Base-by-base conservation (phyloP, 441 rosid species). In the Iberis amara region DNA sequence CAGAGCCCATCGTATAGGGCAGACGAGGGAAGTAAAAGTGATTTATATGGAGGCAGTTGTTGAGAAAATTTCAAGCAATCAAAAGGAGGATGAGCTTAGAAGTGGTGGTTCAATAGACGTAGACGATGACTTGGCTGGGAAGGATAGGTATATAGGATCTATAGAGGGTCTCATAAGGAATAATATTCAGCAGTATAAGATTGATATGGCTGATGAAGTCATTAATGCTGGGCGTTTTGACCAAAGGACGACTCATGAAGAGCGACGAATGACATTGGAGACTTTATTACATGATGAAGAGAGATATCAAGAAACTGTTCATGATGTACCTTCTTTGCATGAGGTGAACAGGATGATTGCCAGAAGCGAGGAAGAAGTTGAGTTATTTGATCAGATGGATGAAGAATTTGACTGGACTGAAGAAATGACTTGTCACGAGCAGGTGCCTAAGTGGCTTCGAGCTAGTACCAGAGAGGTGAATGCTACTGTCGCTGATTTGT, bases 131-230 rank as follows among this genome's bases (percentile, higher is more conserved):
- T 80, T 94, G 71, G 99, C 94, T 10, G 99, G 99, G 38, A 87
- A 89, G 71, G 99, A 94, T 76, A 82, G 97, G 39, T 94, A 89
- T 67, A 82, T 94, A 70, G 99, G 95, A 60, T 94, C 99, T 57
- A 89, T 94, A 50, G 99, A 94, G 85, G 74, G 99, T 75, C 97
- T 94, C 61, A 94, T 94, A 62, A 87, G 99, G 75, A 94, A 89
- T 58, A 94, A 94, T 62, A 94, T 94, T 73, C 99, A 94, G 51
- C 99, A 94, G 76, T 94, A 94, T 68, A 94, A 94, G 76, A 94
- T 94, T 68, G 99, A 94, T 75, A 94, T 94, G 99, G 99, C 99
- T 70, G 99, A 94, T 76, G 99, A 94, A 78, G 99, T 94, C 53
- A 94, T 89, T 64, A 94, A 94, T 80, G 99, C 97, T 76, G 99